Percentiles rank a stretch among this genome's conserved stretches.
Conservation (phyloP, 2,329 filamentous ascomycete genomes). For the Orbilia oligospora region DNA sequence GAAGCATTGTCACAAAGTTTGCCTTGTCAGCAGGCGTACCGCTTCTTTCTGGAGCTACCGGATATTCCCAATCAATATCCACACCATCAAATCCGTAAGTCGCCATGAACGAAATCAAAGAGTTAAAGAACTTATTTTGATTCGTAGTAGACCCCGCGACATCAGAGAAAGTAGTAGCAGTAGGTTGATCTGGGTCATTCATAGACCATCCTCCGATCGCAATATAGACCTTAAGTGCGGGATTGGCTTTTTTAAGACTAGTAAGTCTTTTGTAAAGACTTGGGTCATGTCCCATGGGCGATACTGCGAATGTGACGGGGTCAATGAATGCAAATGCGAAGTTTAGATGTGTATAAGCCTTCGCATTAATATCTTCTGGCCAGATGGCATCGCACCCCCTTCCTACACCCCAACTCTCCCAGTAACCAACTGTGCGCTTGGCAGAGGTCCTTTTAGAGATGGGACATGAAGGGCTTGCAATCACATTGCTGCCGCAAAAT, state of each 20-base stretch:
- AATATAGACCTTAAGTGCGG: slow-evolving; percentile 65
- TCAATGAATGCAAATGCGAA: slow-evolving; percentile 62
- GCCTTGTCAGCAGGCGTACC: slow-evolving; percentile 30
- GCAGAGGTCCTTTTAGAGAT: slow-evolving; percentile 32
- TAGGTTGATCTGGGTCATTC: slow-evolving; percentile 65
- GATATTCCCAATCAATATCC: slow-evolving; percentile 67
- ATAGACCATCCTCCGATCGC: slow-evolving; percentile 68
- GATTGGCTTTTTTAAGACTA: slow-evolving; percentile 65
- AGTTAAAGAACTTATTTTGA: slow-evolving; percentile 52
- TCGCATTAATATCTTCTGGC: slow-evolving; percentile 53
- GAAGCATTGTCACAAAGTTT: slow-evolving; percentile 43
- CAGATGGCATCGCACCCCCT: slow-evolving; percentile 50
- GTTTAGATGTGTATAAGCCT: slow-evolving; percentile 63
- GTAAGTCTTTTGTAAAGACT: slow-evolving; percentile 64
- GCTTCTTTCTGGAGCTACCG: slow-evolving; percentile 42
- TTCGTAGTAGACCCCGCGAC: slow-evolving; percentile 61
- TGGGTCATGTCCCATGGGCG: slow-evolving; percentile 25
- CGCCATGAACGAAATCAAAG: slow-evolving; percentile 62
- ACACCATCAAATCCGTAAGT: slow-evolving; percentile 65
- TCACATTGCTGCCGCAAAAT: slow-evolving; percentile 25
- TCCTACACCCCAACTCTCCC: slow-evolving; percentile 53
- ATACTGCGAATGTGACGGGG: slow-evolving; percentile 62
- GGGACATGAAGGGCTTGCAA: slow-evolving; percentile 43
- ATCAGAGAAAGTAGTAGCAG: slow-evolving; percentile 62
- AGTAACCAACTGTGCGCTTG: slow-evolving; percentile 61